Conservation (phyloP, 169 alveolate species). For the Plasmodium sp. region DNA sequence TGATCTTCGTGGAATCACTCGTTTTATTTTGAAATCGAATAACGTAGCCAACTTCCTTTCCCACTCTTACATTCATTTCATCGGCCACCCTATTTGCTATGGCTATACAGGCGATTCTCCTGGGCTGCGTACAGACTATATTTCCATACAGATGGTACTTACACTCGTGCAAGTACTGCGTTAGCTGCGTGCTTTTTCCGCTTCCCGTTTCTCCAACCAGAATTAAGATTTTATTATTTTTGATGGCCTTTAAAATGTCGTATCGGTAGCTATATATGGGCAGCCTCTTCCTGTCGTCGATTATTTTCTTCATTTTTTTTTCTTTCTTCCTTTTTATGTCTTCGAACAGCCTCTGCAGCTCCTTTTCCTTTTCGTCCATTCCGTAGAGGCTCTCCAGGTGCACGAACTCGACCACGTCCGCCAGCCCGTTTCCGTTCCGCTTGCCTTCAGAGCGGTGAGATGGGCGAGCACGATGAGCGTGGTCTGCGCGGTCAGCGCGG, state of each 20-base stretch:
- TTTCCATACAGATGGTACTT: constrained; percentile 97
- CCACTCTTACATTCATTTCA: constrained; percentile 98
- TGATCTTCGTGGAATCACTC: constrained; percentile 94
- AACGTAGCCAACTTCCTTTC: constrained; percentile 96
- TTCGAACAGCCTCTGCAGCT: constrained; percentile 36
- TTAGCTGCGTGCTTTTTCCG: constrained; percentile 99
- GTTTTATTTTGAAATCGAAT: constrained; percentile 98
- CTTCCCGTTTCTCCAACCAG: constrained; percentile 99
- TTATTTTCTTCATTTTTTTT: constrained; percentile 76
- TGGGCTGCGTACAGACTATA: constrained; percentile 99
- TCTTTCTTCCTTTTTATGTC: constrained; percentile 74
- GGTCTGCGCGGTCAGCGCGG: neutral
- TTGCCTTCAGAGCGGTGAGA: neutral
- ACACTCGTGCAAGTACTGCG: constrained; percentile 97
- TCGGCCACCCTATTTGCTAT: constrained; percentile 99
- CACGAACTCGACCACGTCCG: constrained; percentile 78
- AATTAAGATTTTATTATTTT: constrained; percentile 93
- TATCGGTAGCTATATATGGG: constrained; percentile 96
- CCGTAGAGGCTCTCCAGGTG: constrained; percentile 77
- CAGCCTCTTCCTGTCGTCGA: constrained; percentile 86
- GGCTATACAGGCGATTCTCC: constrained; percentile 99
- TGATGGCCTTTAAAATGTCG: constrained; percentile 92
- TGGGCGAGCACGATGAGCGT: too few species aligned
- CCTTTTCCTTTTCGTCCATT: constrained; percentile 78
- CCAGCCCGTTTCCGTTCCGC: constrained; percentile 75